Percentiles rank a stretch among this genome's conserved stretches.
Evolutionary conservation across 352 stramenopile species (phyloP).

Genomic region (Bremia lactucae): DNA sequence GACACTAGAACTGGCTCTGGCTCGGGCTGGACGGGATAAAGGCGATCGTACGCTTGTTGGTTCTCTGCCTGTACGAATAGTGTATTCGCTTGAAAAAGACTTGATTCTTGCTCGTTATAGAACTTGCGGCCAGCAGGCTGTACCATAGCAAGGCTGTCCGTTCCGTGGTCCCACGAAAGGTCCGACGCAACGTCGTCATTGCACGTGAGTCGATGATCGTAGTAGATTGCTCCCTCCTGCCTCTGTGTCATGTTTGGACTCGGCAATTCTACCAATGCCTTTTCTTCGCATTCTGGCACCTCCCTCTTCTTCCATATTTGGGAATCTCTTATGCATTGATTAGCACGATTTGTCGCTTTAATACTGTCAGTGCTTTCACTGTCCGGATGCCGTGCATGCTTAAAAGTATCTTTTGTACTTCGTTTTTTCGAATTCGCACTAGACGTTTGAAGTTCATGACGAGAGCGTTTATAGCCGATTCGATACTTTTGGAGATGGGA

Average conservation of each 20-base stretch:
- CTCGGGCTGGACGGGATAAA: constrained; percentile 1
- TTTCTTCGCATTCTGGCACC: no score
- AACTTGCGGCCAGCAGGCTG: background rate
- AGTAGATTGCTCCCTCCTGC: no score
- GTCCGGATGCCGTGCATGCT: background rate
- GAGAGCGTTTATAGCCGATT: constrained; percentile 66
- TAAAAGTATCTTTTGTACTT: constrained; percentile 4
- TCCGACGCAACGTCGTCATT: constrained; percentile 7
- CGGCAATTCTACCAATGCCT: no score
- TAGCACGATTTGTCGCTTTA: no score
- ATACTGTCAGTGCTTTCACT: constrained; percentile 1
- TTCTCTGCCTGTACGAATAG: constrained; percentile 9
- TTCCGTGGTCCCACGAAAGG: constrained; percentile 3
- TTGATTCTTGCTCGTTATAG: constrained; percentile 1
- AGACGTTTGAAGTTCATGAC: constrained; percentile 53
- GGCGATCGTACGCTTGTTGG: constrained; percentile 7
- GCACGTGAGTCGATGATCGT: no score
- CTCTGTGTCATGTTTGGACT: no score
- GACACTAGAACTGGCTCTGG: no score
- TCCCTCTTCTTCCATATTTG: no score
- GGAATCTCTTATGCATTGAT: no score
- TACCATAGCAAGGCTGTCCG: background rate
- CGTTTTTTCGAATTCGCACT: constrained; percentile 27
- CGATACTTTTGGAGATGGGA: constrained; percentile 82
- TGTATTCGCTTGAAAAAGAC: constrained; percentile 9